These are phyloP conservation scores for sorghum (Sorghum bicolor) DNA, from an alignment of 176 grass and related monocot species.

Conservation along the genomic window DNA sequence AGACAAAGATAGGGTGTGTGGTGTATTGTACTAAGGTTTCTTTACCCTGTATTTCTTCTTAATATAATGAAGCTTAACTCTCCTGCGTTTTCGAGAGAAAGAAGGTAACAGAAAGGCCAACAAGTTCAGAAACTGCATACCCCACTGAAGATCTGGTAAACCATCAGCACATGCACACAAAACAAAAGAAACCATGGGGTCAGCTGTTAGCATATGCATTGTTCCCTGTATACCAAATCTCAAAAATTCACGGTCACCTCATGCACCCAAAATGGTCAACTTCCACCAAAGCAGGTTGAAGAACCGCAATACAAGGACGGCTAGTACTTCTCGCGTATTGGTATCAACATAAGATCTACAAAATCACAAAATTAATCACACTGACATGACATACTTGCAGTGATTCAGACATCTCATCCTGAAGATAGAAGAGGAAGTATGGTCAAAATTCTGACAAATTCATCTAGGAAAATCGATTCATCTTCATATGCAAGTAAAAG, in stretches of 20 bases:
- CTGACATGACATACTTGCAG: background rate
- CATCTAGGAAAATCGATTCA: too few species aligned
- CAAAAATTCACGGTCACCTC: constrained; percentile 34
- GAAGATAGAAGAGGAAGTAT: too few species aligned
- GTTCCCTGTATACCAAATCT: background rate
- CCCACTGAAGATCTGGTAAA: constrained; percentile 59
- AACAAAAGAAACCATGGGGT: constrained; percentile 5
- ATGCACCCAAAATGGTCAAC: constrained; percentile 75
- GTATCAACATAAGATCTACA: constrained; percentile 61
- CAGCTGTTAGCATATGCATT: constrained; percentile 8
- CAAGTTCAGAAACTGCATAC: constrained; percentile 49
- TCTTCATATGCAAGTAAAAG: too few species aligned
- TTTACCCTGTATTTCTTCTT: too few species aligned
- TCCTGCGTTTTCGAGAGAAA: too few species aligned
- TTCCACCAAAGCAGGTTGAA: constrained; percentile 76
- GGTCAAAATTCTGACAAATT: too few species aligned
- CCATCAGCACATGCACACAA: constrained; percentile 46
- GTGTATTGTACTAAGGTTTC: too few species aligned
- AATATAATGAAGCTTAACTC: too few species aligned
- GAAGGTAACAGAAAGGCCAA: too few species aligned
- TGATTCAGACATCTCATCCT: background rate
- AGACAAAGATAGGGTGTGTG: too few species aligned
- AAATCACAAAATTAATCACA: constrained; percentile 8
- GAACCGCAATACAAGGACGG: constrained; percentile 72
- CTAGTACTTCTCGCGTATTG: constrained; percentile 80